A percentile compares a stretch with the other conserved stretches of the same genome.
Conservation (phyloP, 495 filamentous ascomycete genomes). For the Lophium mytilinum region DNA sequence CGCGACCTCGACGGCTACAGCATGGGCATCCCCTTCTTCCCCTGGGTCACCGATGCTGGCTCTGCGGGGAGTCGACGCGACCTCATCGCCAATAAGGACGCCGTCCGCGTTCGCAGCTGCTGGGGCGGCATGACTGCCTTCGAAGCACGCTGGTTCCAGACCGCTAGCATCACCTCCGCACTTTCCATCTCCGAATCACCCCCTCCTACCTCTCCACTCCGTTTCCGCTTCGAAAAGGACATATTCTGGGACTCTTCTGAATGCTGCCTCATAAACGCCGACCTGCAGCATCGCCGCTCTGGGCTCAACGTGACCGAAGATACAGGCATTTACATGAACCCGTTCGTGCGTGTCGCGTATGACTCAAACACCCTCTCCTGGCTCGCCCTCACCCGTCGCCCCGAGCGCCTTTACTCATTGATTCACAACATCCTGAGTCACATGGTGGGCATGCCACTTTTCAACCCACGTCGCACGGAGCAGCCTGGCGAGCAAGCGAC, state of each 20-base stretch:
- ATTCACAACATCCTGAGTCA: conserved; percentile 17
- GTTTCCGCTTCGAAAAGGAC: conserved; percentile 59
- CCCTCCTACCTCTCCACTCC: conserved; percentile 35
- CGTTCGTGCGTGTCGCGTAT: conserved; percentile 29
- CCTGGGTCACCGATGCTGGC: conserved; percentile 60
- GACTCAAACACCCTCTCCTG: conserved; percentile 13
- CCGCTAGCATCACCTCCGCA: not conserved
- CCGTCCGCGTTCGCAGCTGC: conserved; percentile 66
- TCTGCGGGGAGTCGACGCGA: conserved; percentile 48
- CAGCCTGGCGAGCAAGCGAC: conserved; percentile 11
- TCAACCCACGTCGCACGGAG: conserved; percentile 13
- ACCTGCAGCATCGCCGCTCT: conserved; percentile 12
- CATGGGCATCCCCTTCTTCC: conserved; percentile 64
- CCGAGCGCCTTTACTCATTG: conserved; percentile 16
- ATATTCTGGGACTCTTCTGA: conserved; percentile 68
- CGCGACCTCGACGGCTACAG: conserved; percentile 65
- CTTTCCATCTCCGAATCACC: too few relatives aligned
- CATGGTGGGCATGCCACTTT: conserved; percentile 9
- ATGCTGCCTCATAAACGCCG: conserved; percentile 49
- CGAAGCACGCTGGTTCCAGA: conserved; percentile 57
- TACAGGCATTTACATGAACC: conserved; percentile 30
- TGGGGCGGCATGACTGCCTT: conserved; percentile 81
- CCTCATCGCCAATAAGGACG: conserved; percentile 54
- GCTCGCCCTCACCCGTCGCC: conserved; percentile 20
- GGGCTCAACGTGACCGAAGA: not conserved